Conservation (phyloP, 2,329 filamentous ascomycete genomes). For the Aureobasidium pullulans region DNA sequence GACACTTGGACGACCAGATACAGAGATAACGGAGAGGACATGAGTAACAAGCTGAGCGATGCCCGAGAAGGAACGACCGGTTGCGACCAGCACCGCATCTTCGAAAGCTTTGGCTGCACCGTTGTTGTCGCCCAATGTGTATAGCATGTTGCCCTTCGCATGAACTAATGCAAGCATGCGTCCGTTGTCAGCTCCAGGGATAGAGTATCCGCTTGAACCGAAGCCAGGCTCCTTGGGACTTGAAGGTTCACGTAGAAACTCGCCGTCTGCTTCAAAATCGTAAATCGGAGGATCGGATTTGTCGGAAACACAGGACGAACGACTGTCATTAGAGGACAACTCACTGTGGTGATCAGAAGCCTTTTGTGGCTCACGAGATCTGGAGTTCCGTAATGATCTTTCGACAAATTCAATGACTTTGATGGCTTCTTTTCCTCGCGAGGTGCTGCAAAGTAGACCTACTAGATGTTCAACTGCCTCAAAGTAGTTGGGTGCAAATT, state of each 20-base stretch:
- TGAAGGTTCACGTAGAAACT: slow-evolving; percentile 22
- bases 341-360: slow-evolving; percentile 51
- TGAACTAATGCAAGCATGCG: slow-evolving; percentile 89
- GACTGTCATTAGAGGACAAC: slow-evolving; percentile 47
- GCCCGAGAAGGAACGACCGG: slow-evolving; percentile 60
- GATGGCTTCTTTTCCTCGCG: slow-evolving; percentile 77
- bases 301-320: slow-evolving; percentile 47
- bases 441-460: slow-evolving; percentile 72
- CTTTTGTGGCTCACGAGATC: slow-evolving; percentile 40
- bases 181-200: slow-evolving; percentile 82
- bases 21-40: slow-evolving; percentile 62
- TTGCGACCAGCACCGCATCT: slow-evolving; percentile 83
- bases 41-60: slow-evolving; percentile 72
- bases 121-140: slow-evolving; percentile 74
- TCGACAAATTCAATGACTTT: slow-evolving; percentile 83
- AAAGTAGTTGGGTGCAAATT: slow-evolving; percentile 76
- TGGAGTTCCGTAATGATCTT: slow-evolving; percentile 52
- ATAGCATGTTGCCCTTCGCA: slow-evolving; percentile 97
- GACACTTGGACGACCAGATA: slow-evolving; percentile 22
- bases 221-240: slow-evolving; percentile 49
- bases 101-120: slow-evolving; percentile 85
- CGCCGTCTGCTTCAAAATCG: slow-evolving; percentile 45
- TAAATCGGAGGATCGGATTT: slow-evolving; percentile 50
- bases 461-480: slow-evolving; percentile 94
- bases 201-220: slow-evolving; percentile 74